A percentile compares a stretch with the other conserved stretches of the same genome.
Conservation (phyloP, 768 basidiomycete genomes). For the Mycena crocata region DNA sequence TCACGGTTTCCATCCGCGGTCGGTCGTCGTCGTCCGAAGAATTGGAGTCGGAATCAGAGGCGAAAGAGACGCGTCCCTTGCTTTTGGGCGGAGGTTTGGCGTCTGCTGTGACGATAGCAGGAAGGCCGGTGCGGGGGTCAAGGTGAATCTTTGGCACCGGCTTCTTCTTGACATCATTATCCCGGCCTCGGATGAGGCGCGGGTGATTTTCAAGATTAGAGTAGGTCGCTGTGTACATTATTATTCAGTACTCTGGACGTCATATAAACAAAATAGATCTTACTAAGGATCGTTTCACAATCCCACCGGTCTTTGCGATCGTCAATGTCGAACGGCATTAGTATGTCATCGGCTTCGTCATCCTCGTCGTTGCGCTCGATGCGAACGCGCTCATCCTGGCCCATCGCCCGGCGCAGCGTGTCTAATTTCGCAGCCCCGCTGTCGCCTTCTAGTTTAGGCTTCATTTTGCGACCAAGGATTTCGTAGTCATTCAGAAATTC, state of each 20-base stretch:
- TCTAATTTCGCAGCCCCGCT: conserved; percentile 84
- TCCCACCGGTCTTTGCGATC: conserved; percentile 90
- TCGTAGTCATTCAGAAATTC: conserved; percentile 95
- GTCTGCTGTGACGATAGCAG: conserved; percentile 52
- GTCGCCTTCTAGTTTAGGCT: conserved; percentile 77
- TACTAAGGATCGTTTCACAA: conserved; percentile 94
- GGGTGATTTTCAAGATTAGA: conserved; percentile 99
- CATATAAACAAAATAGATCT: conserved; percentile 44
- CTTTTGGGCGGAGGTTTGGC: conserved; percentile 37
- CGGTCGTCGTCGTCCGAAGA: conserved; percentile 25
- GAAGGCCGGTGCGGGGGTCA: conserved; percentile 84
- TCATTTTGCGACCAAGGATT: conserved; percentile 88
- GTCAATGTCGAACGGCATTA: conserved; percentile 57
- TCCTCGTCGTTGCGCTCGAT: conserved; percentile 56
- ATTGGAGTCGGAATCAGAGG: conserved; percentile 44
- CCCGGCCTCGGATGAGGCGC: conserved; percentile 79
- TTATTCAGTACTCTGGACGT: neutral
- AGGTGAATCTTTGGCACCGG: conserved; percentile 73
- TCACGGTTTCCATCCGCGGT: conserved; percentile 60
- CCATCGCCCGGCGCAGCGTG: conserved; percentile 81
- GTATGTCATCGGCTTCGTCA: conserved; percentile 56
- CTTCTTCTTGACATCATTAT: conserved; percentile 45
- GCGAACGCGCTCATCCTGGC: conserved; percentile 71
- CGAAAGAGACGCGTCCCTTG: conserved; percentile 28
- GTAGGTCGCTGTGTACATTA: conserved; percentile 78